These are phyloP conservation scores for Ustilago cynodontis DNA, from an alignment of 1,284 basidiomycete genomes.

Conservation along the genomic window DNA sequence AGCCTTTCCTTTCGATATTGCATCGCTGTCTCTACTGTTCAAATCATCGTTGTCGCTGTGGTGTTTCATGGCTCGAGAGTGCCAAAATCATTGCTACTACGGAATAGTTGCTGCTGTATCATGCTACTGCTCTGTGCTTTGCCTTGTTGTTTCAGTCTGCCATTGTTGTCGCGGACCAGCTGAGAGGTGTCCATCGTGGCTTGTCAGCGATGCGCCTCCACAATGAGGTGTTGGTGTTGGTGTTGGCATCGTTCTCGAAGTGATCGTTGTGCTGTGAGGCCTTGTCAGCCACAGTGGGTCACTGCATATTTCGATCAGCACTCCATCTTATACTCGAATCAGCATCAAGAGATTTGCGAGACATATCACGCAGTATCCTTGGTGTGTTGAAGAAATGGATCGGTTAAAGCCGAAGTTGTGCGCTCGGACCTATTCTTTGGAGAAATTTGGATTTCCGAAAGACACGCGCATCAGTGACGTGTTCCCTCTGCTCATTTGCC, in stretches of 20 bases:
- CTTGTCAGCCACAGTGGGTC: too few species aligned
- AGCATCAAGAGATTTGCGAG: slow-evolving; percentile 1
- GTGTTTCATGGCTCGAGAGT: too few species aligned
- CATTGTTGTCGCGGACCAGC: too few species aligned
- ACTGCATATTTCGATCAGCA: too few species aligned
- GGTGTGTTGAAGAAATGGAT: not conserved
- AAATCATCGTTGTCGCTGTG: not conserved
- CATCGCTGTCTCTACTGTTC: not conserved
- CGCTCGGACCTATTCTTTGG: slow-evolving; percentile 5
- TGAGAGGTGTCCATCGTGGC: too few species aligned
- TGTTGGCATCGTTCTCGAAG: too few species aligned
- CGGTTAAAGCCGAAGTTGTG: slow-evolving; percentile 2
- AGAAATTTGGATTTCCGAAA: not conserved
- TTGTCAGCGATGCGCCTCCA: too few species aligned
- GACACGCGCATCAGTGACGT: not conserved
- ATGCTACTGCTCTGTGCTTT: not conserved
- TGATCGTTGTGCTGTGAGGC: too few species aligned
- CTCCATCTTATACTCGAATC: too few species aligned
- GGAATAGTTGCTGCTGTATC: too few species aligned
- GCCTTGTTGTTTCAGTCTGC: not conserved
- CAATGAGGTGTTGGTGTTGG: too few species aligned
- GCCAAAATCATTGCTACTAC: too few species aligned
- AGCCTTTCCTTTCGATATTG: not conserved
- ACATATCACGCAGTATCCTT: not conserved
- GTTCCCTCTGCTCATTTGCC: not conserved